Percentiles rank a stretch among this genome's conserved stretches.
Conservation (phyloP, 2,329 filamentous ascomycete species). For the Ceratocystis colombiana region DNA sequence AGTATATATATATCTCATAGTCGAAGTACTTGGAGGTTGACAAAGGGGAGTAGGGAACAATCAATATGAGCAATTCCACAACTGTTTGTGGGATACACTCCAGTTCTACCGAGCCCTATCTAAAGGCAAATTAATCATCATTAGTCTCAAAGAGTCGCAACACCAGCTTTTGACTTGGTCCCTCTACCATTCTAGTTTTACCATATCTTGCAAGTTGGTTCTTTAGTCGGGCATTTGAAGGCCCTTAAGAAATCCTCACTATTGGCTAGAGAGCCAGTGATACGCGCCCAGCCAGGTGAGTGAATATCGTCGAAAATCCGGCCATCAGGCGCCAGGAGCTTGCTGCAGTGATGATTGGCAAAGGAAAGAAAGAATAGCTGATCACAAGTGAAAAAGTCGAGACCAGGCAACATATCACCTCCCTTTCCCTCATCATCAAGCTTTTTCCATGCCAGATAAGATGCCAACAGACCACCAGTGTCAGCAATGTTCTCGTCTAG, state of each 20-base stretch:
- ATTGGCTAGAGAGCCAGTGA: constrained; percentile 55
- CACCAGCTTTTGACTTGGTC: too few relatives aligned
- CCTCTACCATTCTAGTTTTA: constrained; percentile 35
- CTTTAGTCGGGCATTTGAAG: constrained; percentile 54
- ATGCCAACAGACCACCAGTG: constrained; percentile 53
- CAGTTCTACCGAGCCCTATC: too few relatives aligned
- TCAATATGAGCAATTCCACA: too few relatives aligned
- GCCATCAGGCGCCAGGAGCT: constrained; percentile 47
- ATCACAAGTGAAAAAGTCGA: constrained; percentile 53
- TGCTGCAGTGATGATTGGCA: constrained; percentile 57
- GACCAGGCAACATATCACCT: constrained; percentile 47
- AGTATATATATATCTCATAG: too few relatives aligned
- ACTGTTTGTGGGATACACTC: too few relatives aligned
- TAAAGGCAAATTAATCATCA: too few relatives aligned
- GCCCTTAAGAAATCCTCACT: constrained; percentile 56
- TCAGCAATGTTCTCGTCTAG: constrained; percentile 64
- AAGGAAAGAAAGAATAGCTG: constrained; percentile 61
- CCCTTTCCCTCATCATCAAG: constrained; percentile 40
- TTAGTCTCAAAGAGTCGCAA: too few relatives aligned
- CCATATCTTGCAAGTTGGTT: constrained; percentile 62
- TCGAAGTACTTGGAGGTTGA: too few relatives aligned
- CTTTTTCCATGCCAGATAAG: constrained; percentile 56
- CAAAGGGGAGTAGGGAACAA: too few relatives aligned
- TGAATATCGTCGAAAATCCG: constrained; percentile 55
- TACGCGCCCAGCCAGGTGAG: constrained; percentile 52